Base-by-base conservation (phyloP, 2,329 filamentous ascomycete genomes). In the Drechslera avenae region DNA sequence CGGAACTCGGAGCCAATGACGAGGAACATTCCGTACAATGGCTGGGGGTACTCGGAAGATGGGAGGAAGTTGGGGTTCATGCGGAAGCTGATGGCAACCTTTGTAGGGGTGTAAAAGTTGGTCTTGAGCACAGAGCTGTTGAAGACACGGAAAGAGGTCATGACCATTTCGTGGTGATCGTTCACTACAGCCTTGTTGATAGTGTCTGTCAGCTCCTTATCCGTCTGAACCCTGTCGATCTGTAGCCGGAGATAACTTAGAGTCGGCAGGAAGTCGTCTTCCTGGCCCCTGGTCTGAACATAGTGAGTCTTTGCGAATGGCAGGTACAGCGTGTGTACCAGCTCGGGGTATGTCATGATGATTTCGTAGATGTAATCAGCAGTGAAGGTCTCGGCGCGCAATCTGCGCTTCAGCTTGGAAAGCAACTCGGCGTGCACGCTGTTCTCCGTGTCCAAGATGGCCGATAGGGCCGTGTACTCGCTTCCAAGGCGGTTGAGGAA, bases 281-380 rank as follows among this genome's bases (percentile, higher is more conserved):
- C 76, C 56, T 85, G 79, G 21, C 83, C 84, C 41, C 83, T 76
- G 18, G 83, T 86, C 68, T 87, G 85, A 17, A 87, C 84, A 62
- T 88, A 89, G 75, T 99, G 94, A 2, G 90, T 85, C 69, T 84
- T 91, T 55, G 94, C 94, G 73, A 99, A 99, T 1, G 91, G 87
- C 39, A 96, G 83, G 74, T 99, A 99, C 46, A 97, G 79, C 18
- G 88, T 86, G 60, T 93, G 88, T 47, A 99, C 88, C 18, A 99
- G 83, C 26, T 87, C 85, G 0, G 94, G 93, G 73, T 97, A 94
- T 42, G 88, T 87, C 72, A 88, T 86, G 76, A 99, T 96, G 72
- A 99, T 97, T 77, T 99, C 93, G 21, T 93, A 86, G 64, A 99
- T 97, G 78, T 99, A 99, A 69, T 97, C 93, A 4, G 94, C 89